These are phyloP conservation scores for Fusarium paranaense DNA, from an alignment of 2,329 filamentous ascomycete species.

Conservation along the genomic window DNA sequence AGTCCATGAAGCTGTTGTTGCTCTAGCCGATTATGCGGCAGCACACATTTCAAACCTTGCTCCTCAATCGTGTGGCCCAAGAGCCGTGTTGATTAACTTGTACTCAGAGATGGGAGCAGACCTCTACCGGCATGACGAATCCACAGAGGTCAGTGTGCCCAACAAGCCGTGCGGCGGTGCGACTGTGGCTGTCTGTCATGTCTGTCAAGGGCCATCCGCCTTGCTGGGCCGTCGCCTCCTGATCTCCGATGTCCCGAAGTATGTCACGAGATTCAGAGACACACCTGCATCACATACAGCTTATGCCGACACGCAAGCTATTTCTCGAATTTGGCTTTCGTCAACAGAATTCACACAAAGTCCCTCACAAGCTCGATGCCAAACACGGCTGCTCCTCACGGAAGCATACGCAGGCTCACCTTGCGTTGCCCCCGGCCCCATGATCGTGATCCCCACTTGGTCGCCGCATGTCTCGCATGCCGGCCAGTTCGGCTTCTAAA, in stretches of 20 bases:
- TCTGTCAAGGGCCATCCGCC: not conserved
- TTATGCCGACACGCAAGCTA: not conserved
- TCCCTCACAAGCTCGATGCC: not conserved
- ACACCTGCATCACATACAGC: not conserved
- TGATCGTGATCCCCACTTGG: conserved; percentile 22
- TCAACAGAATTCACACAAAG: not conserved
- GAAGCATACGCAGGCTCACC: not conserved
- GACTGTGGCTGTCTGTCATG: conserved; percentile 7
- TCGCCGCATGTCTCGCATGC: conserved; percentile 6
- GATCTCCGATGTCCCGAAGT: conserved; percentile 2
- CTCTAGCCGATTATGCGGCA: not conserved
- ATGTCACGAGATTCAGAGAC: not conserved
- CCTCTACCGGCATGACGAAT: not conserved
- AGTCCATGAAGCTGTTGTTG: conserved; percentile 1
- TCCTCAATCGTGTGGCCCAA: not conserved
- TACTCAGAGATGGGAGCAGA: not conserved
- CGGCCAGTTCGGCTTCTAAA: conserved; percentile 3
- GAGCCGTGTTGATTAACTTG: not conserved
- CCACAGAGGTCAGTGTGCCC: not conserved
- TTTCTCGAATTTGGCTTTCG: not conserved
- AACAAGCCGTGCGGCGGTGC: not conserved
- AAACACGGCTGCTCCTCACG: not conserved
- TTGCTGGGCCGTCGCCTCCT: not conserved
- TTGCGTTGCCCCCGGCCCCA: conserved; percentile 10
- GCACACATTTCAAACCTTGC: not conserved